Percentiles rank a stretch among this genome's conserved stretches.
Conservation (phyloP, 768 basidiomycete species). For the Pisolithus albus region DNA sequence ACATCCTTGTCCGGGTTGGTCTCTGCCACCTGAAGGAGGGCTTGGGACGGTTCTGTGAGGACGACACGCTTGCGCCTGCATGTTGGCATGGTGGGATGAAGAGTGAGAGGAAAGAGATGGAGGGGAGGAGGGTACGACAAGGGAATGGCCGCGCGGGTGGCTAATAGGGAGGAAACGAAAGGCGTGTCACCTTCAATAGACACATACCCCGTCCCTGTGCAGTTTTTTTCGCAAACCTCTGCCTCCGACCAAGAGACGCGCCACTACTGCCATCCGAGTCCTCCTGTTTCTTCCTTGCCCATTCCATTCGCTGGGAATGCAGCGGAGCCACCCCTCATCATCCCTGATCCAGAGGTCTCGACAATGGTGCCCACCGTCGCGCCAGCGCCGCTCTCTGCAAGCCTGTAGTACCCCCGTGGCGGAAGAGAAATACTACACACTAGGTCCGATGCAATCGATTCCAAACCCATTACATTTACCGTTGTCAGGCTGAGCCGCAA, state of each 20-base stretch:
- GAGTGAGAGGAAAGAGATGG: constrained; percentile 38
- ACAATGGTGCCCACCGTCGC: background rate
- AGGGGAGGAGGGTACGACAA: constrained; percentile 53
- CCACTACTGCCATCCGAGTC: constrained; percentile 8
- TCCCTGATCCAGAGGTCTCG: background rate
- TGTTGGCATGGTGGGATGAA: constrained; percentile 62
- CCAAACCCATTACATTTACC: too few species aligned
- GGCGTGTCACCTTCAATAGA: constrained; percentile 31
- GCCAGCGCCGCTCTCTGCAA: background rate
- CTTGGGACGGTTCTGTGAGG: constrained; percentile 72
- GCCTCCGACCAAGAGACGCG: constrained; percentile 19
- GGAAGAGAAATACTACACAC: too few species aligned
- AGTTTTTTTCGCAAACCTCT: constrained; percentile 17
- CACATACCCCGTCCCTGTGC: constrained; percentile 23
- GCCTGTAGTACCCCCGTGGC: too few species aligned
- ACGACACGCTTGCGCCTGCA: constrained; percentile 87
- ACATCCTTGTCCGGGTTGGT: constrained; percentile 67
- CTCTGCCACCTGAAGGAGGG: constrained; percentile 59
- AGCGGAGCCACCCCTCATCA: background rate
- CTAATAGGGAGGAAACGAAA: constrained; percentile 50
- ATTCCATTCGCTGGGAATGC: background rate
- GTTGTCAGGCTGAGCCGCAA: too few species aligned
- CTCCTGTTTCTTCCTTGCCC: constrained; percentile 3
- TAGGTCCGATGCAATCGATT: too few species aligned
- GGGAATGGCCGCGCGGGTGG: constrained; percentile 51